These are phyloP conservation scores for Solanum pennellii DNA, from an alignment of 257 asterid species.

Conservation along the genomic window DNA sequence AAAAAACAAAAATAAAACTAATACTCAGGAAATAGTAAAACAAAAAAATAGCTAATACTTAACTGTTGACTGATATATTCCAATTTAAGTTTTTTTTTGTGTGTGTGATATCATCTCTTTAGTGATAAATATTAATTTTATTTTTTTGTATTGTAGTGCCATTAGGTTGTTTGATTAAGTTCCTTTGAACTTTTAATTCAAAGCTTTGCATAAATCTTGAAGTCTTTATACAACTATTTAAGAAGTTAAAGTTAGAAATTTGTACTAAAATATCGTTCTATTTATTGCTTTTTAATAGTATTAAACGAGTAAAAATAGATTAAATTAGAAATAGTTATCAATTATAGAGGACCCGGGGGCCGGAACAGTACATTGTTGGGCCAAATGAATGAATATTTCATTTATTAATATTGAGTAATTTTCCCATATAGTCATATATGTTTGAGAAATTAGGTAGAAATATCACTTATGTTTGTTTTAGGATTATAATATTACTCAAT, in stretches of 20 bases:
- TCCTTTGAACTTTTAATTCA: neutral
- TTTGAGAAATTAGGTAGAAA: no score
- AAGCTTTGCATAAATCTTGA: neutral
- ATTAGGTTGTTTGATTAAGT: neutral
- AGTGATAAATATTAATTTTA: neutral
- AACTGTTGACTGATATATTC: neutral
- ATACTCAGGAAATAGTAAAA: neutral
- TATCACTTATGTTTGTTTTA: no score
- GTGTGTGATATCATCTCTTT: neutral
- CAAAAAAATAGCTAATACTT: neutral
- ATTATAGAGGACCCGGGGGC: no score
- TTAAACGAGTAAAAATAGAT: no score
- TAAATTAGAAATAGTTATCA: no score
- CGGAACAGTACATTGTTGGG: neutral
- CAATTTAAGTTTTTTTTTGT: neutral
- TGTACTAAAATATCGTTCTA: no score
- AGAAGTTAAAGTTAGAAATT: neutral
- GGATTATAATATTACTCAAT: rapidly evolving
- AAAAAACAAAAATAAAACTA: no score
- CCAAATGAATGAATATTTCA: neutral
- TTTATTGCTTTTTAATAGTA: no score
- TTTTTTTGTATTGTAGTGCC: neutral
- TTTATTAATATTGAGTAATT: no score
- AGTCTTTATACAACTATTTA: neutral
- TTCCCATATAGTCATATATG: no score